Base-by-base conservation (phyloP, 345 rosid species). In the Iberis pinnata region DNA sequence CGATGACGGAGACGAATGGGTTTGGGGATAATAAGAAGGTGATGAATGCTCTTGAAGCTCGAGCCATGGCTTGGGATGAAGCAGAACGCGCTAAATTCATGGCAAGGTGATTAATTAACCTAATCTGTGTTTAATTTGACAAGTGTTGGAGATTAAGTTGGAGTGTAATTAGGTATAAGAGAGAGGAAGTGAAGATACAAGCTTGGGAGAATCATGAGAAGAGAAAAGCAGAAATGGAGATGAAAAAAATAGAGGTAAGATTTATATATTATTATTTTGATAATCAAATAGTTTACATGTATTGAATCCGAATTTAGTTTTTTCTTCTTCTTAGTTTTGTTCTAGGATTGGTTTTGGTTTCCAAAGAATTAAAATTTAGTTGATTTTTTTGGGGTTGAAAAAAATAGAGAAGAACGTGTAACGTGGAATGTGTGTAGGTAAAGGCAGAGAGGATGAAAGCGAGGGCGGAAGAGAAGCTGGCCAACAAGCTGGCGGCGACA, bases 201-300 rank as follows among this genome's bases (percentile, higher is more conserved):
- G 93, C 86, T 15, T 90, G 96, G 98, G 96, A 90, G 68, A 87
- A 87, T 77, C 93, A 79, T 20, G 81, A 84, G 75, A 90, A 79
- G 78, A 73, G 98, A 78, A 90, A 82, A 75, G 92, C 96, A 0
- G 98, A 90, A 61, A 79, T 84, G 92, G 84, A 84, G 64, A 84
- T 84, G 96, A 82, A 75, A 67, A 90, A 84, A 70, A 78, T 75
- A 73, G 96, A 90, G 95, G 98, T 87, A 80, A 15, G 24, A 6
- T 18, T 16, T 8, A 5, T 2, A 9, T 25, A 7, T 25, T 25
- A n/a, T n/a, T n/a, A n/a, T n/a, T n/a, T n/a, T 22, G 25, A 17
- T 17, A 13, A 20, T 35, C 42, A 3, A 24, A 22, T 39, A 9
- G 32, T 9, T 4, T 52, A 24, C 33, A 32, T 42, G 42, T 57